Base-by-base conservation (phyloP, 306 rosid species). In the Phaseolus lunatus region DNA sequence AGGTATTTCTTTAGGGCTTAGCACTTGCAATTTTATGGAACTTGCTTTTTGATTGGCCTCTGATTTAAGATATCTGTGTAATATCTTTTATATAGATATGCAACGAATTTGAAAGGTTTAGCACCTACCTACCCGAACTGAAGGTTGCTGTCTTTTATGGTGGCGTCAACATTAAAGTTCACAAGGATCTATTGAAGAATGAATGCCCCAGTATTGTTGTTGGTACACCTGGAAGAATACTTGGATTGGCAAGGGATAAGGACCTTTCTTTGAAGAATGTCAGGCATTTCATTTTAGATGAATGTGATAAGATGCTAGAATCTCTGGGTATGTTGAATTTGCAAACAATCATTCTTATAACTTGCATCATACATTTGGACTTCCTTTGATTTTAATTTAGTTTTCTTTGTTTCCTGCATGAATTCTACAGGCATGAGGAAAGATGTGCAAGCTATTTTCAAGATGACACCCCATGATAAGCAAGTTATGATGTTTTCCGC, bases 401-500 rank as follows among this genome's bases (percentile, higher is more conserved):
- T 47, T 48, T 71, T 84, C 20, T 83, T 52, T 64, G 48, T 75
- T 22, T 71, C 9, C 56, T n/a, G 67, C n/a, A 14, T 69, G 43
- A n/a, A 77, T 80, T 72, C n/a, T 85, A 84, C 85, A 95, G 99
- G 92, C 87, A 95, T 92, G 99, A 85, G 97, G 86, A 89, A 93
- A 74, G 99, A 95, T 20, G 99, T 95, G 73, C 99, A 95, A 78
- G 92, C 92, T 76, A 92, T 95, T 56, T 95, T 95, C 91, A 96
- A 91, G 90, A 95, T 95, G 97, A 95, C 99, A 20, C 99, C 97
- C 67, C 97, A 92, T 19, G 98, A 90, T 67, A 95, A 95, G 87
- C 98, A 95, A 89, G 98, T 95, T 43, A 95, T 95, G 98, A 95
- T 95, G 98, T 95, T 95, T 76, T 95, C 97, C 62, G 97, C 98